Conservation (phyloP, 1,284 basidiomycete species). For the Mycosarcoma mackinlayi region DNA sequence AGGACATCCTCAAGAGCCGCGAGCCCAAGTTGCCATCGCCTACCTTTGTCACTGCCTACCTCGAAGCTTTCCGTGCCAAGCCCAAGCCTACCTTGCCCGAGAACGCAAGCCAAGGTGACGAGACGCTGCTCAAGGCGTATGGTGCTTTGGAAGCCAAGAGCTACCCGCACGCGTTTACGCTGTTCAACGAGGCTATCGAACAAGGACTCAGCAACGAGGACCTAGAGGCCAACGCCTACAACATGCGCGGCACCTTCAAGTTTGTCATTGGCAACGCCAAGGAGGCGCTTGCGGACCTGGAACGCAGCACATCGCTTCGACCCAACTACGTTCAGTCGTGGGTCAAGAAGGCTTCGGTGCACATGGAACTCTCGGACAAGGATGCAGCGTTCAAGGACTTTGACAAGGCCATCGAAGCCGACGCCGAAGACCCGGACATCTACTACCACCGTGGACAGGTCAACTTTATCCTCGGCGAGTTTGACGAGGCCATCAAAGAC, state of each 20-base stretch:
- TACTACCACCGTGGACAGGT: conserved; percentile 99
- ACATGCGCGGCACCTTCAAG: conserved; percentile 84
- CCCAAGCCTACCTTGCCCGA: conserved; percentile 81
- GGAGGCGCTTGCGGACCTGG: conserved; percentile 86
- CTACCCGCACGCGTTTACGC: conserved; percentile 82
- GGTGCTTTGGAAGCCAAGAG: conserved; percentile 87
- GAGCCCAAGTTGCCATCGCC: conserved; percentile 87
- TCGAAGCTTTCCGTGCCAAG: conserved; percentile 91
- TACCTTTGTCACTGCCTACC: conserved; percentile 94
- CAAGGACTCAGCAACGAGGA: conserved; percentile 81
- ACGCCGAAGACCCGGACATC: conserved; percentile 90
- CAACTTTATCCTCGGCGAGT: conserved; percentile 94
- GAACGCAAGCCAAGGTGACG: conserved; percentile 80
- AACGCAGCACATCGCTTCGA: conserved; percentile 79
- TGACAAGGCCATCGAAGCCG: conserved; percentile 85
- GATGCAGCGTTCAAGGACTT: conserved; percentile 88
- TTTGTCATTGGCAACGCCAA: conserved; percentile 88
- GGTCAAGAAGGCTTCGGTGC: conserved; percentile 96
- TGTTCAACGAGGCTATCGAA: conserved; percentile 86
- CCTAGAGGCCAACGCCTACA: conserved; percentile 87
- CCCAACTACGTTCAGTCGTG: conserved; percentile 87
- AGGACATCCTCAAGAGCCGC: conserved; percentile 79
- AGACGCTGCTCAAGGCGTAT: conserved; percentile 82
- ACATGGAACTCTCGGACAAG: conserved; percentile 83
- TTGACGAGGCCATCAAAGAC: conserved; percentile 84